Percentiles rank a stretch among this genome's conserved stretches.
Evolutionary conservation across 2,329 filamentous ascomycete genomes (phyloP).

Genomic region (Lecanosticta acicola): DNA sequence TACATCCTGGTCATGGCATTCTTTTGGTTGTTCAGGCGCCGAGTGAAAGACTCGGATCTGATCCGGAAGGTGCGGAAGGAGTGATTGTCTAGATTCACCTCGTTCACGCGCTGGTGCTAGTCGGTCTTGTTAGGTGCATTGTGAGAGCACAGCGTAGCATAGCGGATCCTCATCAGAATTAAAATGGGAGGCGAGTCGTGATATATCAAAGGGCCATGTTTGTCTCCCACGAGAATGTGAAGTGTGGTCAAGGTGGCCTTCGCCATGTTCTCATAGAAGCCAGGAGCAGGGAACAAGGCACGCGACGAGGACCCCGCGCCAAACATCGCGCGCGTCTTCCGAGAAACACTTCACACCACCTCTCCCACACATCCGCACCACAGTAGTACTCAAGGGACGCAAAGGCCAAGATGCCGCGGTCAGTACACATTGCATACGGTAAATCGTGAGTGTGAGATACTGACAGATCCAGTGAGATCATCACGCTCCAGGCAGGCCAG

Average conservation of each 20-base stretch:
- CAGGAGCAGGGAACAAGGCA: no score
- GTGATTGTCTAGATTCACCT: background rate
- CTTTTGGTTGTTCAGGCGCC: slow-evolving; percentile 18
- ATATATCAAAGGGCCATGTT: no score
- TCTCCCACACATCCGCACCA: background rate
- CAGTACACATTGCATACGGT: background rate
- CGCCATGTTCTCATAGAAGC: no score
- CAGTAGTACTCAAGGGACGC: background rate
- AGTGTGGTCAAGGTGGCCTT: no score
- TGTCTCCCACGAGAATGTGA: no score
- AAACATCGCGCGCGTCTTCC: background rate
- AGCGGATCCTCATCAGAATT: no score
- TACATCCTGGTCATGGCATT: slow-evolving; percentile 15
- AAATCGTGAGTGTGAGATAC: background rate
- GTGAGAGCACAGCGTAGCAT: no score
- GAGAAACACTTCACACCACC: background rate
- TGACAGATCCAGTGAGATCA: slow-evolving; percentile 71
- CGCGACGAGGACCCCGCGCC: no score
- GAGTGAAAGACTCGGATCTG: slow-evolving; percentile 8
- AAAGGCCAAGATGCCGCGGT: slow-evolving; percentile 5
- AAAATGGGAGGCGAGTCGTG: no score
- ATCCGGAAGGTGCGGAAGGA: slow-evolving; percentile 10
- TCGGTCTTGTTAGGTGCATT: no score
- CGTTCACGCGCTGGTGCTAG: no score
- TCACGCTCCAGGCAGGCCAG: slow-evolving; percentile 97